Evolutionary conservation across 306 rosid genomes (phyloP).

Genomic region (Luffa acutangula): DNA sequence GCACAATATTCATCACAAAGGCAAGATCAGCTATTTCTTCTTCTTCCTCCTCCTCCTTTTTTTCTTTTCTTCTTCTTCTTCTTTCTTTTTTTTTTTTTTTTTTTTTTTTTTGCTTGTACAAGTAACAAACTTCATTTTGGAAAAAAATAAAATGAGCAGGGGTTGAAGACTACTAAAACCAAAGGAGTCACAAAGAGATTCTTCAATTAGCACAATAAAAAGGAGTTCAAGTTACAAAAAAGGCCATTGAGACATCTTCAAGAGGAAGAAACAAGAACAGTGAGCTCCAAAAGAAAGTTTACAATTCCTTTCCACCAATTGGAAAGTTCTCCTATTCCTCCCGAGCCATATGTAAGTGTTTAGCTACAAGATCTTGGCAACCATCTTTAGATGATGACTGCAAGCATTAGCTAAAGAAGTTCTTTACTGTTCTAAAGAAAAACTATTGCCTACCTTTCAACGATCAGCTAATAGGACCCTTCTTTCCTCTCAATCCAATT

Average conservation of each 20-base stretch:
- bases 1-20: background rate
- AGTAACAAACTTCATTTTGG: background rate
- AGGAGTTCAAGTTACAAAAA: background rate
- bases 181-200: background rate
- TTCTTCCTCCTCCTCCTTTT: background rate
- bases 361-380: background rate
- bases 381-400: background rate
- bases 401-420: constrained; percentile 1
- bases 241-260: background rate
- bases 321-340: background rate
- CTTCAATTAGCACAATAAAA: background rate
- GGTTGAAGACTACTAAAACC: background rate
- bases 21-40: background rate
- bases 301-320: background rate
- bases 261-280: background rate
- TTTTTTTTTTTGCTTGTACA: background rate
- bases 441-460: background rate
- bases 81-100: background rate
- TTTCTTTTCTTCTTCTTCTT: background rate
- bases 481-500: background rate
- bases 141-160: background rate
- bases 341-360: background rate
- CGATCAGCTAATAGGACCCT: background rate
- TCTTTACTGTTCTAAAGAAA: background rate
- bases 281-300: background rate